These are phyloP conservation scores for Pseudomassariella vexata DNA, from an alignment of 2,329 filamentous ascomycete species.

Conservation along the genomic window DNA sequence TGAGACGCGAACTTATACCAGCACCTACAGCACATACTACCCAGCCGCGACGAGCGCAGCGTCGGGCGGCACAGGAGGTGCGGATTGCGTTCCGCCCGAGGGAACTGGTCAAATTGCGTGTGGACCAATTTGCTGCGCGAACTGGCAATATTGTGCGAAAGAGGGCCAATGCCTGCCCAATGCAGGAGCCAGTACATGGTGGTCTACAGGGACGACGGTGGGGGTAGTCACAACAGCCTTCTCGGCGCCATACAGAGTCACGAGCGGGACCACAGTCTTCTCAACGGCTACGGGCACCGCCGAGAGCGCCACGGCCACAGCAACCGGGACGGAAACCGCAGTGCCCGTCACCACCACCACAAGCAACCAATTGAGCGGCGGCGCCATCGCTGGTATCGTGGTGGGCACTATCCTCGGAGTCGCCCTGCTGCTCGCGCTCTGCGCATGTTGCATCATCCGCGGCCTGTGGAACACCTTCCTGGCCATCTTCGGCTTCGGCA, in stretches of 20 bases:
- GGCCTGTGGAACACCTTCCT: constrained; percentile 55
- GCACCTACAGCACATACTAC: constrained; percentile 47
- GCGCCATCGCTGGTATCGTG: constrained; percentile 77
- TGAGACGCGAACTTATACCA: constrained; percentile 54
- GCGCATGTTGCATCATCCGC: constrained; percentile 66
- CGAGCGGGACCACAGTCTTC: constrained; percentile 42
- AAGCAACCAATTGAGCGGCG: constrained; percentile 51
- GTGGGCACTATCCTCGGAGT: constrained; percentile 67
- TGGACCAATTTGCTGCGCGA: constrained; percentile 64
- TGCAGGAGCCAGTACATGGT: constrained; percentile 35
- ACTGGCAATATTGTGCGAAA: constrained; percentile 60
- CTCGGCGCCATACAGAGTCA: constrained; percentile 44
- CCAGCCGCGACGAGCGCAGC: constrained; percentile 38
- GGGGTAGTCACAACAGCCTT: constrained; percentile 46
- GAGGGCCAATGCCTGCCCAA: constrained; percentile 53
- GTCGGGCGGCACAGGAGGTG: constrained; percentile 24
- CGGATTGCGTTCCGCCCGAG: constrained; percentile 41
- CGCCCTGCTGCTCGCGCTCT: constrained; percentile 61
- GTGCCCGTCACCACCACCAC: constrained; percentile 34
- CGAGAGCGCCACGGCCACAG: constrained; percentile 38
- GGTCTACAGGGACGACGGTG: constrained; percentile 37
- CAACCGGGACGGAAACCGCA: constrained; percentile 45
- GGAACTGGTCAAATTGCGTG: constrained; percentile 55
- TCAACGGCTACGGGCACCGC: constrained; percentile 48
- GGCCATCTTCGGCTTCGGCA: constrained; percentile 56